Percentiles rank a stretch among this genome's conserved stretches.
Conservation (phyloP, 2,329 filamentous ascomycete species). For the Celoporthe dispersa region DNA sequence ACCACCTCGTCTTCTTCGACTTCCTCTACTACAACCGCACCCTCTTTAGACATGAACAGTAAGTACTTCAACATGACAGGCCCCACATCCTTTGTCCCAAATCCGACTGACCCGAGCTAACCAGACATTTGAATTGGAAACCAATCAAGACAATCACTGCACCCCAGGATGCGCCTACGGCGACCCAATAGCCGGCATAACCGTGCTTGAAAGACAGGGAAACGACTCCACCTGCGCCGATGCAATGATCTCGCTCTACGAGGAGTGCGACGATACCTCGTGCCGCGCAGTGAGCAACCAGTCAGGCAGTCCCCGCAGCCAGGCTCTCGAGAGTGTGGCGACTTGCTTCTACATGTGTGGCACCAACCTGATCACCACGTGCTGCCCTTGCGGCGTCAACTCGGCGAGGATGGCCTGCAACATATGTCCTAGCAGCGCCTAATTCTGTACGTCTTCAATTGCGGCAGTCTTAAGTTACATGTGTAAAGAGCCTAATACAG, state of each 20-base stretch:
- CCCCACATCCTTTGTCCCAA: neutral
- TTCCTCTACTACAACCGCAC: neutral
- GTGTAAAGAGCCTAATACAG: too few species aligned
- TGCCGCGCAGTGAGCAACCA: neutral
- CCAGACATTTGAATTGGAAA: neutral
- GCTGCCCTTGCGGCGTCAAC: neutral
- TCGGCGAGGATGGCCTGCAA: neutral
- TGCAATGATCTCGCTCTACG: neutral
- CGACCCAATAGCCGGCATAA: neutral
- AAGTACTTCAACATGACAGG: neutral
- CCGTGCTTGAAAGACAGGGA: neutral
- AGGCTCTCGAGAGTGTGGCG: neutral
- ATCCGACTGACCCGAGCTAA: neutral
- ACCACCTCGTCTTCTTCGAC: neutral
- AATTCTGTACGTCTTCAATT: neutral
- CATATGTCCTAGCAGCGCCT: neutral
- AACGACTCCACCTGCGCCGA: neutral
- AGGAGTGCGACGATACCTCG: neutral
- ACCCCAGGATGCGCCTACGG: neutral
- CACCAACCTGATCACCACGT: neutral
- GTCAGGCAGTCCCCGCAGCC: neutral
- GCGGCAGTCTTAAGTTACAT: too few species aligned
- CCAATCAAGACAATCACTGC: neutral
- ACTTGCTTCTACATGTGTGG: conserved; percentile 7
- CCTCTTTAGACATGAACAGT: neutral